Conservation (phyloP, 495 filamentous ascomycete genomes). For the Melanomma pulvis-pyrius region DNA sequence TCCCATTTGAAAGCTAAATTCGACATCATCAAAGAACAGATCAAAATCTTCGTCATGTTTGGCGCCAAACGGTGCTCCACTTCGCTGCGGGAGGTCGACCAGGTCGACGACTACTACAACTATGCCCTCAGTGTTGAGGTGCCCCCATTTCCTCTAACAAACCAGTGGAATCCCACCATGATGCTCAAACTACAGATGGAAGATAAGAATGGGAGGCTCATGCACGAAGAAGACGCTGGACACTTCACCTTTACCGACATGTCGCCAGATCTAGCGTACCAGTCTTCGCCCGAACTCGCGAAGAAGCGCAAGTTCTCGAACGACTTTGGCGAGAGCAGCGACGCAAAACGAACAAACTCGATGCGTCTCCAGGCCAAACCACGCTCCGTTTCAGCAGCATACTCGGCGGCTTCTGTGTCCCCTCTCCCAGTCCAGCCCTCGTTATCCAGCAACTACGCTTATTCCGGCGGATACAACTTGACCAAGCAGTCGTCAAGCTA, state of each 20-base stretch:
- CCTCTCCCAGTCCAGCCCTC: constrained; percentile 36
- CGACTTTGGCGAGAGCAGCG: constrained; percentile 53
- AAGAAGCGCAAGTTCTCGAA: constrained; percentile 59
- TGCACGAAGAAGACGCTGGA: constrained; percentile 70
- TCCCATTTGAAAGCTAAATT: constrained; percentile 75
- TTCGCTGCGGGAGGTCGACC: constrained; percentile 62
- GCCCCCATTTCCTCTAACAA: constrained; percentile 69
- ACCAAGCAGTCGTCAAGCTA: constrained; percentile 25
- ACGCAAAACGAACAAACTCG: constrained; percentile 52
- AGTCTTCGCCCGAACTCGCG: constrained; percentile 41
- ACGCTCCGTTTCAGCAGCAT: constrained; percentile 44
- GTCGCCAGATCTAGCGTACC: constrained; percentile 34
- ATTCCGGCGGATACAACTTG: constrained; percentile 35
- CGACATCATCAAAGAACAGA: constrained; percentile 62
- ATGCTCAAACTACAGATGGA: constrained; percentile 75
- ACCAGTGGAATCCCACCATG: constrained; percentile 66
- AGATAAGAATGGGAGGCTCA: constrained; percentile 61
- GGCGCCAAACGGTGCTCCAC: constrained; percentile 69
- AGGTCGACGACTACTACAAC: constrained; percentile 61
- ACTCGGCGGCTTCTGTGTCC: constrained; percentile 36
- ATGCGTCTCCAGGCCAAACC: constrained; percentile 51
- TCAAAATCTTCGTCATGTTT: constrained; percentile 70
- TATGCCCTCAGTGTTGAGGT: constrained; percentile 75
- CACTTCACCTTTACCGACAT: constrained; percentile 72
- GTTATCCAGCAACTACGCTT: constrained; percentile 35